phyloP scores from a whole-genome alignment of 352 stramenopile species.

The Phytophthora fragariaefolia region DNA sequence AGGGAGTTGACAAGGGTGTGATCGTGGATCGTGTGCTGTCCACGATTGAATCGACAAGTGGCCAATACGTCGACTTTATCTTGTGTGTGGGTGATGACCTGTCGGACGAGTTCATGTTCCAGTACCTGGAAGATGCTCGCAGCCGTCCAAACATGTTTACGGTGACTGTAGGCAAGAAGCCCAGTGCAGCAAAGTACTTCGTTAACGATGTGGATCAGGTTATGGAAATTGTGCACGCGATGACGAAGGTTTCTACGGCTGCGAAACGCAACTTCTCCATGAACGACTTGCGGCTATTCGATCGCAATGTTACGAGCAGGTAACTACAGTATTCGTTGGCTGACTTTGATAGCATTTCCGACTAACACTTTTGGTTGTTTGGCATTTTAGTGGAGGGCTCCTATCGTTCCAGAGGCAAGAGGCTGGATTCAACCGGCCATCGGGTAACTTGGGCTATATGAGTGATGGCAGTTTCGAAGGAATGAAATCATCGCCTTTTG shows the following conservation, averaged over 20 bases:
- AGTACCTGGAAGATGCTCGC: conserved; percentile 80
- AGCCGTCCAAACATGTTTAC: conserved; percentile 91
- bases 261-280: conserved; percentile 87
- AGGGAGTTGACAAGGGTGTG: conserved; percentile 98
- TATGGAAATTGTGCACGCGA: conserved; percentile 91
- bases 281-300: conserved; percentile 82
- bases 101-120: conserved; percentile 99
- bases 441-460: conserved; percentile 41
- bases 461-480: conserved; percentile 58
- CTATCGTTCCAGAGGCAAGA: conserved; percentile 40
- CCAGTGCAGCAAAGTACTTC: conserved; percentile 97
- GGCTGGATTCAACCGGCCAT: conserved; percentile 21
- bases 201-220: conserved; percentile 98
- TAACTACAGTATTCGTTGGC: conserved; percentile 32
- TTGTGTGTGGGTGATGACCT: conserved; percentile 98
- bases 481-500: conserved; percentile 49
- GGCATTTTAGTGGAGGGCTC: conserved; percentile 32
- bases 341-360: background rate
- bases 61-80: conserved; percentile 95
- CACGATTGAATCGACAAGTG: conserved; percentile 81
- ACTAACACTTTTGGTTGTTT: conserved; percentile 20
- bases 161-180: conserved; percentile 98
- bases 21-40: conserved; percentile 96
- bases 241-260: conserved; percentile 87
- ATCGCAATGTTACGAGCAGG: conserved; percentile 56